phyloP scores from a whole-genome alignment of 2,329 filamentous ascomycete genomes.

The Graphiopsis chlorocephala region DNA sequence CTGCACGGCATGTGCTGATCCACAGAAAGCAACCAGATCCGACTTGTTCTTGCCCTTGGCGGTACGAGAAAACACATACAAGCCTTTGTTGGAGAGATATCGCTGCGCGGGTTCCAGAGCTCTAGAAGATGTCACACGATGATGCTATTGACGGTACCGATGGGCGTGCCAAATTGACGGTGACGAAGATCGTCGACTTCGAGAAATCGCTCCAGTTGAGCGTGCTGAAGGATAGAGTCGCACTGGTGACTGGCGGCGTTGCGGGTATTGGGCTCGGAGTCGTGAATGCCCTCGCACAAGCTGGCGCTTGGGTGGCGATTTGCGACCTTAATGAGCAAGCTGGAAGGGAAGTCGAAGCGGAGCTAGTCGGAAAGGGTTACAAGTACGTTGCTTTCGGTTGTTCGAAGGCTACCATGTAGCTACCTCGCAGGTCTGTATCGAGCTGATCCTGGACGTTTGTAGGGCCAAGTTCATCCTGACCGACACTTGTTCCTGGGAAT shows the following conservation, averaged over 20 bases:
- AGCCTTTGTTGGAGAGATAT: neutral
- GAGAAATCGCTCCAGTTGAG: slow-evolving; percentile 19
- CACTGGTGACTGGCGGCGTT: slow-evolving; percentile 32
- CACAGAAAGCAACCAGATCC: neutral
- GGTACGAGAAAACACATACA: neutral
- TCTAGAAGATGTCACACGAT: neutral
- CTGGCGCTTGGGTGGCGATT: slow-evolving; percentile 31
- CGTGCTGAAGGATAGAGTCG: slow-evolving; percentile 25
- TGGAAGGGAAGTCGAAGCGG: slow-evolving; percentile 10
- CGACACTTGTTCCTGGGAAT: slow-evolving; percentile 27
- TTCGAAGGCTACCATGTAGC: neutral
- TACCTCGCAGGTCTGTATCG: neutral
- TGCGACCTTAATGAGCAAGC: slow-evolving; percentile 25
- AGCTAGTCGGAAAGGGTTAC: slow-evolving; percentile 10
- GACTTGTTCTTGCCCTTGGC: neutral
- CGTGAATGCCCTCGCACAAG: slow-evolving; percentile 25
- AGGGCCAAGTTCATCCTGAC: slow-evolving; percentile 32
- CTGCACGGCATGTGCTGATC: neutral
- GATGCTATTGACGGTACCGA: neutral
- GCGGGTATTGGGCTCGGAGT: slow-evolving; percentile 28
- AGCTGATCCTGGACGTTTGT: neutral
- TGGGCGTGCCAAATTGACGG: neutral
- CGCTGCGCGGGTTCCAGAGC: neutral
- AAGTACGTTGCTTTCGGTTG: neutral
- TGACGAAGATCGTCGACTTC: slow-evolving; percentile 24